Percentiles rank a stretch among this genome's conserved stretches.
Evolutionary conservation across 1,139 yeast species (phyloP).

Genomic region (Saccharomyces pastorianus): DNA sequence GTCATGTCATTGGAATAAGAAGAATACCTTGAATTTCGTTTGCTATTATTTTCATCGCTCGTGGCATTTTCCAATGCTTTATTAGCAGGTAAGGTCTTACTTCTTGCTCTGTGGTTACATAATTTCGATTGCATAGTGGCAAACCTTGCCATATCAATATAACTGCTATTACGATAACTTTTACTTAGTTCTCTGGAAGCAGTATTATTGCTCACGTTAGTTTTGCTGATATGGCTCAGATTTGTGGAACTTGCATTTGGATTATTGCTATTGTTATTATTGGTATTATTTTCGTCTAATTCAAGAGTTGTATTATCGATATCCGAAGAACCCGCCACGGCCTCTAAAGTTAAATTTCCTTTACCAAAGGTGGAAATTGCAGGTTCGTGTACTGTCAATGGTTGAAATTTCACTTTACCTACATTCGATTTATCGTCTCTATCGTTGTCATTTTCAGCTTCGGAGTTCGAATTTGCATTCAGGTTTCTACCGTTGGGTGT

Average conservation of each 20-base stretch:
- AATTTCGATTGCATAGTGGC: slow-evolving; percentile 8
- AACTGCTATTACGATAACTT: slow-evolving; percentile 13
- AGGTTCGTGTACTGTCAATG: slow-evolving; percentile 36
- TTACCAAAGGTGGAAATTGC: slow-evolving; percentile 60
- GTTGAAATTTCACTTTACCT: slow-evolving; percentile 45
- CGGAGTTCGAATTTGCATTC: slow-evolving; percentile 1
- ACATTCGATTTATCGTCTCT: slow-evolving; percentile 6
- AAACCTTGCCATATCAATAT: slow-evolving; percentile 10
- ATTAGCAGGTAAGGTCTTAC: slow-evolving; percentile 20
- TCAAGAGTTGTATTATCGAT: slow-evolving; percentile 6
- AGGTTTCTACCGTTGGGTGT: slow-evolving; percentile 4
- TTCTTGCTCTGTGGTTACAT: slow-evolving; percentile 14
- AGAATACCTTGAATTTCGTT: slow-evolving; percentile 17
- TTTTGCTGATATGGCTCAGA: not conserved
- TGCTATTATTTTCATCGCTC: slow-evolving; percentile 6
- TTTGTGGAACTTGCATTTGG: not conserved
- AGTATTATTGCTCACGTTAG: not conserved
- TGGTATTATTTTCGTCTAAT: slow-evolving; percentile 3
- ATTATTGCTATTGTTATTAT: not conserved
- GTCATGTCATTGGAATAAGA: slow-evolving; percentile 14
- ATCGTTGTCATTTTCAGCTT: slow-evolving; percentile 1
- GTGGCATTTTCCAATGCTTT: slow-evolving; percentile 6
- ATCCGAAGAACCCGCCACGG: slow-evolving; percentile 32
- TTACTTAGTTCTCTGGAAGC: not conserved
- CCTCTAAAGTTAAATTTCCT: slow-evolving; percentile 60